Evolutionary conservation across 1,284 basidiomycete species (phyloP).

Genomic region (Takashimella tepidaria): DNA sequence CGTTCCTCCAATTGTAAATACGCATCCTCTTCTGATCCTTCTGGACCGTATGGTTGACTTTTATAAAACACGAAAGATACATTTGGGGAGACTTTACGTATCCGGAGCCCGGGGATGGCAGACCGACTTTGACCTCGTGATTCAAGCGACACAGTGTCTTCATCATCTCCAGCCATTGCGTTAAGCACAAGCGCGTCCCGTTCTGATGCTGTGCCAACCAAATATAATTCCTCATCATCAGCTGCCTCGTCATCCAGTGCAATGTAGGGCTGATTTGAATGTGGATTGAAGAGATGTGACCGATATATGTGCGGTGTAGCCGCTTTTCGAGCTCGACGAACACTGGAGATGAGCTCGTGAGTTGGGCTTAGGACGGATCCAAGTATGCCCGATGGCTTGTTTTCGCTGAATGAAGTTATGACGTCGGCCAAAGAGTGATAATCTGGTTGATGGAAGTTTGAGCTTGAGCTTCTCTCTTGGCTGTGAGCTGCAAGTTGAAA

Average conservation of each 20-base stretch:
- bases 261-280: background rate
- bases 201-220: constrained; percentile 15
- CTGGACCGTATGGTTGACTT: constrained; percentile 7
- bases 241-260: constrained; percentile 13
- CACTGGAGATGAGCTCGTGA: background rate
- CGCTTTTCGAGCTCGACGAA: background rate
- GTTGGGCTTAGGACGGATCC: background rate
- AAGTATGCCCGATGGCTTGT: background rate
- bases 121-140: background rate
- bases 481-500: background rate
- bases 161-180: constrained; percentile 1
- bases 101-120: constrained; percentile 3
- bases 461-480: background rate
- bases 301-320: no score
- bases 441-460: background rate
- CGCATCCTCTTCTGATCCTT: background rate
- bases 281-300: background rate
- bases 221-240: constrained; percentile 13
- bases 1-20: background rate
- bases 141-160: no score
- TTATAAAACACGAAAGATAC: constrained; percentile 8
- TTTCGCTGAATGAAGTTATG: background rate
- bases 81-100: constrained; percentile 2
- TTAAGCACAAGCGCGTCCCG: constrained; percentile 13
- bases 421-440: background rate